Evolutionary conservation across 1,284 basidiomycete species (phyloP).

Genomic region (Marasmius fiardii): DNA sequence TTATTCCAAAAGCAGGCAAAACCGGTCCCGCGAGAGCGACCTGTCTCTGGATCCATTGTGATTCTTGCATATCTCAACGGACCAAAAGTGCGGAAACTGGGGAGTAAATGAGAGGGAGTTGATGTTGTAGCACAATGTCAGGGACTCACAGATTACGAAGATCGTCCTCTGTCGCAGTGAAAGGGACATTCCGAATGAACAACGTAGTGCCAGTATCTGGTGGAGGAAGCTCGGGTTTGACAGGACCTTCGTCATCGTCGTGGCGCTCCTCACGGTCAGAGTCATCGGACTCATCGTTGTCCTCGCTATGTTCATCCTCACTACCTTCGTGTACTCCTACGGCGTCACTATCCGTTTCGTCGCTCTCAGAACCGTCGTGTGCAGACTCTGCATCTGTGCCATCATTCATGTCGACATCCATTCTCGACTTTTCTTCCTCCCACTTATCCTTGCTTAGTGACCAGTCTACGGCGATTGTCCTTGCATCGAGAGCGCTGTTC

Average conservation of each 20-base stretch:
- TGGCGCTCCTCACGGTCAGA: constrained; percentile 30
- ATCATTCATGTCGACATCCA: constrained; percentile 35
- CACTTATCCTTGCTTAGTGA: constrained; percentile 93
- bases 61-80: constrained; percentile 93
- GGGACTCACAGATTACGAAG: constrained; percentile 69
- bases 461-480: constrained; percentile 94
- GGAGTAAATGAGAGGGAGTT: constrained; percentile 6
- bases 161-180: constrained; percentile 90
- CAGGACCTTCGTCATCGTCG: constrained; percentile 48
- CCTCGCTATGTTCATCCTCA: too few relatives aligned
- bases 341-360: constrained; percentile 29
- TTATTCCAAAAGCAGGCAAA: constrained; percentile 98
- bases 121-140: background rate
- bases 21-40: constrained; percentile 89
- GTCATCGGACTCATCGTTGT: constrained; percentile 30
- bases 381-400: constrained; percentile 25
- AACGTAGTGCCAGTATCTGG: constrained; percentile 88
- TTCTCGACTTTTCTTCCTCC: constrained; percentile 73
- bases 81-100: constrained; percentile 87
- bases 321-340: constrained; percentile 41
- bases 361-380: constrained; percentile 26
- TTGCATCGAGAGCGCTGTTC: constrained; percentile 43
- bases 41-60: constrained; percentile 81
- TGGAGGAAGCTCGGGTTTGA: constrained; percentile 72
- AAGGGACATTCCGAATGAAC: constrained; percentile 94